Base-by-base conservation (phyloP, 2,329 filamentous ascomycete genomes). In the Claviceps sp. region DNA sequence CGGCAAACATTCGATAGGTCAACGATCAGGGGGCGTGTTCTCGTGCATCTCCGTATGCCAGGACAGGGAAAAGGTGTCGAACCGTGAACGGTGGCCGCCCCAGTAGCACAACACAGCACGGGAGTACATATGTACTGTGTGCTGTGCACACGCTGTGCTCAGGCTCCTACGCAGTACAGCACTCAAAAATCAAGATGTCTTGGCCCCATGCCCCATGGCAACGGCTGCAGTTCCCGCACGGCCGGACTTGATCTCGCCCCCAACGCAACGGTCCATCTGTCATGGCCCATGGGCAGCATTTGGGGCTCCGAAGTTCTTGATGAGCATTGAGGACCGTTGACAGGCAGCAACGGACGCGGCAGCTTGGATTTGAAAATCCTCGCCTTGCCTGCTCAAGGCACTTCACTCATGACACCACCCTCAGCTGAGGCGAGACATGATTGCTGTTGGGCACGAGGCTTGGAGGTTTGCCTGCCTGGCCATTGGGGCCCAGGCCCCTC, bases 1-100 rank as follows among this genome's bases (percentile, higher is more conserved):
- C 62, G 62, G 62, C 63, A 64, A 62, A 65, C 62, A 61, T 59
- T 63, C 54, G 60, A 59, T 59, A 60, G 61, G 61, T 50, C 42
- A 34, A 49, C 50, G 37, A 37, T 44, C 13, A 34, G 20, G 47
- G 52, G 53, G 53, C 42, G 53, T 52, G 53, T 37, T 26, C 7
- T 38, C 26, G 24, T 37, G 20, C 20, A 34, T 40, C 18, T 18
- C 26, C 26, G 26, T 30, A 30, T 30, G 22, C 43, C 42, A 37
- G 37, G 38, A 48, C 34, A 45, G 50, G 9, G 38, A 40, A 9
- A 38, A 24, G 41, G 41, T 45, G 37, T 49, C 40, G 47, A 48
- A 53, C 45, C 48, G 41, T 46, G 47, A 48, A 53, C 45, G 50
- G 41, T 46, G 50, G 41, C 34, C 16, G 44, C 24, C 44, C 13